Conservation (phyloP, 1,139 yeast species). For the Sugiyamaella paludigena region DNA sequence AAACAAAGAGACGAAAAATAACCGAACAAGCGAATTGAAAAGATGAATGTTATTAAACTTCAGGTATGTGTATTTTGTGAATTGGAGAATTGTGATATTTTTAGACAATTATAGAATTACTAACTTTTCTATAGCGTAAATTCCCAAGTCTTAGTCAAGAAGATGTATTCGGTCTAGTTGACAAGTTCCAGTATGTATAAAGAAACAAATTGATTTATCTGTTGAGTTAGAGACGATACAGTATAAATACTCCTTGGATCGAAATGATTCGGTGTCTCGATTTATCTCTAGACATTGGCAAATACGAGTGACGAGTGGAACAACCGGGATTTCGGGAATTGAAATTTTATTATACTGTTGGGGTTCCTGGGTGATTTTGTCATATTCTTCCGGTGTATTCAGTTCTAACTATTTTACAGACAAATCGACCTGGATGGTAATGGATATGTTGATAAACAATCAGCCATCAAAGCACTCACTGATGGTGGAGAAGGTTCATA, state of each 20-base stretch:
- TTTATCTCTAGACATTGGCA: too few relatives aligned
- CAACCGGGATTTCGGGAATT: background rate
- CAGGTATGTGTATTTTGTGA: slow-evolving; percentile 42
- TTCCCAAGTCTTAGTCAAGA: slow-evolving; percentile 83
- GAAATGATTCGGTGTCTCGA: background rate
- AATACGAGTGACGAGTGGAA: background rate
- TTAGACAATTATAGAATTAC: slow-evolving; percentile 5
- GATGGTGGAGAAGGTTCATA: slow-evolving; percentile 77
- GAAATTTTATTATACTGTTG: too few relatives aligned
- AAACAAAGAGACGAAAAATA: background rate
- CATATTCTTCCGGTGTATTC: too few relatives aligned
- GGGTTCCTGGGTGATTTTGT: too few relatives aligned
- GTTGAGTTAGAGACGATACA: background rate
- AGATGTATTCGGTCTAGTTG: slow-evolving; percentile 80
- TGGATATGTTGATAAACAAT: slow-evolving; percentile 95
- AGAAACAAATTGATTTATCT: background rate
- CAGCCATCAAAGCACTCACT: slow-evolving; percentile 79
- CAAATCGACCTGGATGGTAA: slow-evolving; percentile 83
- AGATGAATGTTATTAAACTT: slow-evolving; percentile 54
- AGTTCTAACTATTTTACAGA: slow-evolving; percentile 2
- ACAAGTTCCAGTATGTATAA: slow-evolving; percentile 52
- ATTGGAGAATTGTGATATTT: slow-evolving; percentile 2
- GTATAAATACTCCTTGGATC: too few relatives aligned
- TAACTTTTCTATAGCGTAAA: slow-evolving; percentile 50
- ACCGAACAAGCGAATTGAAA: background rate